Conservation (phyloP, 2,329 filamentous ascomycete species). For the Sclerotinia nivalis region DNA sequence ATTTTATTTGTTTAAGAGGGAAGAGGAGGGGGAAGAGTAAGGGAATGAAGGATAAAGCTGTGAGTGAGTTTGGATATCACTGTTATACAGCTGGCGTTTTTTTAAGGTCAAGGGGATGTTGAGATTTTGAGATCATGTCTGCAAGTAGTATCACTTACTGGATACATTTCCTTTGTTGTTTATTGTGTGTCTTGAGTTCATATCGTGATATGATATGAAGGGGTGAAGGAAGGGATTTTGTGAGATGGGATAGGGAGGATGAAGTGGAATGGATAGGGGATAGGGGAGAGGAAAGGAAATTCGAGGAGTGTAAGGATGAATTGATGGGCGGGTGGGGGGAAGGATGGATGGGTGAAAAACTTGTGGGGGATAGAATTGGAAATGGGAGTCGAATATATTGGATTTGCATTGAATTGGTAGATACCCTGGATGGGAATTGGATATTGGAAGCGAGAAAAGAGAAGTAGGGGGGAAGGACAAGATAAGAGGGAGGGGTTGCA, state of each 20-base stretch:
- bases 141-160: not conserved
- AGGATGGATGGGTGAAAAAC: no score
- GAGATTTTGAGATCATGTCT: not conserved
- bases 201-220: not conserved
- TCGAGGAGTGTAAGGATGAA: not conserved
- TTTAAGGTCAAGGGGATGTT: not conserved
- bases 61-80: not conserved
- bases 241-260: not conserved
- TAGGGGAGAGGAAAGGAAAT: not conserved
- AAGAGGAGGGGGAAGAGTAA: not conserved
- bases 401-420: not conserved
- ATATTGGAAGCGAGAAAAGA: not conserved
- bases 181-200: not conserved
- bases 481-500: not conserved
- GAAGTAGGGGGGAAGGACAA: not conserved
- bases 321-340: no score
- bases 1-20: slow-evolving; percentile 23
- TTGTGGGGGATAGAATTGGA: not conserved
- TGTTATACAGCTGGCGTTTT: slow-evolving; percentile 21
- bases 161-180: not conserved
- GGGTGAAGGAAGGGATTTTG: not conserved
- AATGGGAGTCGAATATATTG: not conserved
- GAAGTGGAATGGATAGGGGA: not conserved
- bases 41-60: not conserved
- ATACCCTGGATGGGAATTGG: slow-evolving; percentile 2